Percentiles rank a stretch among this genome's conserved stretches.
Conservation (phyloP, 371 early-diverging fungal species). For the Chytridium lagenaria region DNA sequence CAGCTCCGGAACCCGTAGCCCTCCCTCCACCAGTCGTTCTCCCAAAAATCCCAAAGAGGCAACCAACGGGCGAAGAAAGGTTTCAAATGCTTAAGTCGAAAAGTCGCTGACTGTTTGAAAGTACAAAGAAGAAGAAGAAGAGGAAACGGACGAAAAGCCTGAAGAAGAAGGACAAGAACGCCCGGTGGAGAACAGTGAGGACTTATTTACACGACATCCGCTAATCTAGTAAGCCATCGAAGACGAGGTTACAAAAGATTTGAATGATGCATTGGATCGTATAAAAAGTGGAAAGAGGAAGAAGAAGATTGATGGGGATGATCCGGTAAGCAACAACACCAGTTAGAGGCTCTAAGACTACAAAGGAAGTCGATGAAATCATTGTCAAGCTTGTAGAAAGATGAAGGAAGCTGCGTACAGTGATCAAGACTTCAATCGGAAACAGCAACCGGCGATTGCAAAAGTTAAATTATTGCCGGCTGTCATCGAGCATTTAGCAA, state of each 20-base stretch:
- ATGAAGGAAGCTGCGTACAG: constrained; percentile 83
- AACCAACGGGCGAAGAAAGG: constrained; percentile 6
- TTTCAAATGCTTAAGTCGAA: background rate
- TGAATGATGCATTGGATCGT: constrained; percentile 40
- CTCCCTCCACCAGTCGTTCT: no score
- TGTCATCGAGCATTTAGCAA: constrained; percentile 70
- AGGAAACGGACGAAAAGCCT: constrained; percentile 18
- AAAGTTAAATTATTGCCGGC: constrained; percentile 83
- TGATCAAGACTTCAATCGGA: constrained; percentile 78
- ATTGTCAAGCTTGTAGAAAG: constrained; percentile 65
- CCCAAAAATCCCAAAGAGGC: constrained; percentile 40
- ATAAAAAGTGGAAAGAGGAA: constrained; percentile 43
- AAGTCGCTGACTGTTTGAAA: constrained; percentile 7
- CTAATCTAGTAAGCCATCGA: constrained; percentile 20
- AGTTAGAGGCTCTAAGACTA: background rate
- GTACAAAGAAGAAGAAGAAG: constrained; percentile 15
- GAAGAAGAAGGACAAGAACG: constrained; percentile 24
- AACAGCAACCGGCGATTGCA: constrained; percentile 77
- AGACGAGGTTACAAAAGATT: constrained; percentile 34
- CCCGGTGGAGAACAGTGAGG: background rate
- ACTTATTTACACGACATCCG: background rate
- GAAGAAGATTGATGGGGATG: constrained; percentile 38
- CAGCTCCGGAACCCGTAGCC: no score
- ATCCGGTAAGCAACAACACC: constrained; percentile 23
- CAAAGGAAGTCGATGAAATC: constrained; percentile 46